Base-by-base conservation (phyloP, 2,329 filamentous ascomycete species). In the Teratosphaeria zuluensis region DNA sequence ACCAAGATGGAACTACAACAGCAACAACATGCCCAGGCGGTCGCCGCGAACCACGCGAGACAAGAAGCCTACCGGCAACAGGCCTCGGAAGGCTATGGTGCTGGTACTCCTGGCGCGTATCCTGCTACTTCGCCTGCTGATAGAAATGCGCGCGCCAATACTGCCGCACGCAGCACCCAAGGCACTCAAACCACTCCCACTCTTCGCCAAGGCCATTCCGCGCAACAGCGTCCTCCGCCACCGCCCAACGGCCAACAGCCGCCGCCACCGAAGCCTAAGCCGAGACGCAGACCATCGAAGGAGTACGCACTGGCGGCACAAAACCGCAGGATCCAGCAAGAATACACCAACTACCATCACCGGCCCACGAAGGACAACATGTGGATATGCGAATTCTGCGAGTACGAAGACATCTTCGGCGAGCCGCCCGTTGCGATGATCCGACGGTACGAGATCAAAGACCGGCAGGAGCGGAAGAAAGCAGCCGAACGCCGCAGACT, bases 361-460 rank as follows among this genome's bases (percentile, higher is more conserved):
- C 87, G 89, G 1, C 88, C 88, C 0, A 77, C 75, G 19, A 72
- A 77, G 1, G 87, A 90, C 64, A 89, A 96, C 61, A 82, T 91
- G 55, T 97, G 92, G 89, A 91, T 97, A 53, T 99, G 94, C 75
- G 90, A 96, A 69, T 97, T 97, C 72, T 99, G 94, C 77, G 94
- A 99, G 73, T 99, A 96, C 70, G 92, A 97, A 74, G 84, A 85
- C 56, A 96, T 99, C 55, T 97, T 96, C 71, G 92, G 92, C n/a
- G 81, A 81, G 56, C 89, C 89, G 2, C 94, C 94, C 0, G 82
- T 84, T 66, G 90, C 90, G 55, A 77, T 99, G 57, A 95, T 97
- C 63, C 84, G 89, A 48, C 85, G 91, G 62, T 99, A 97, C 70
- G 94, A 99, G 75, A 89, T 92, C 71, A 96, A 96, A 73, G 94